A percentile compares a stretch with the other conserved stretches of the same genome.
These are phyloP conservation scores for Fusarium siculi DNA, from an alignment of 2,329 filamentous ascomycete genomes.

Conservation along the genomic window DNA sequence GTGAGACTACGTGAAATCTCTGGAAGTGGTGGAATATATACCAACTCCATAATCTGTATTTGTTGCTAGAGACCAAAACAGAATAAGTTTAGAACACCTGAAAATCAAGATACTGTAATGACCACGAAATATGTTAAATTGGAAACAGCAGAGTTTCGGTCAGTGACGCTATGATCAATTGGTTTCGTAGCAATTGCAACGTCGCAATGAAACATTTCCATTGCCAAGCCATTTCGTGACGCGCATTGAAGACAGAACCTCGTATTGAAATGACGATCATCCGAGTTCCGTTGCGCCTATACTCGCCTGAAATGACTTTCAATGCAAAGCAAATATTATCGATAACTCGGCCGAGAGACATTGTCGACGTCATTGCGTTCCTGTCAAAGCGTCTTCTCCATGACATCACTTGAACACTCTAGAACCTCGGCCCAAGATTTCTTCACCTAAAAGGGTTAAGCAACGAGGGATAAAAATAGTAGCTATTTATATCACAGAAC, in stretches of 20 bases:
- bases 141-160: not conserved
- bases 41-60: fast-evolving
- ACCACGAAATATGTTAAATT: not conserved
- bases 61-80: fast-evolving
- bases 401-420: not conserved
- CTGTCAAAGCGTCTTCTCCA: not conserved
- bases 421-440: not conserved
- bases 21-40: fast-evolving
- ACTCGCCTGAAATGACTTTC: not conserved
- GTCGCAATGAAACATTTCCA: not conserved
- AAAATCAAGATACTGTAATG: too few relatives aligned
- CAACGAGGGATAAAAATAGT: not conserved
- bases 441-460: not conserved
- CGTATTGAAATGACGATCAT: not conserved
- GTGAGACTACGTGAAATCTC: fast-evolving
- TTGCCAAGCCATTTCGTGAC: not conserved
- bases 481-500: slow-evolving; percentile 3
- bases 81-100: fast-evolving
- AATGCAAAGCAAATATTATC: not conserved
- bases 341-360: not conserved
- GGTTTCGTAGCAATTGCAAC: not conserved
- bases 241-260: not conserved
- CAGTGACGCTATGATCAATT: not conserved
- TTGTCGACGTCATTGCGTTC: not conserved
- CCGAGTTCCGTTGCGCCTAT: not conserved